A percentile compares a stretch with the other conserved stretches of the same genome.
Conservation (phyloP, 768 basidiomycete genomes). For the Hydnomerulius pinastri region DNA sequence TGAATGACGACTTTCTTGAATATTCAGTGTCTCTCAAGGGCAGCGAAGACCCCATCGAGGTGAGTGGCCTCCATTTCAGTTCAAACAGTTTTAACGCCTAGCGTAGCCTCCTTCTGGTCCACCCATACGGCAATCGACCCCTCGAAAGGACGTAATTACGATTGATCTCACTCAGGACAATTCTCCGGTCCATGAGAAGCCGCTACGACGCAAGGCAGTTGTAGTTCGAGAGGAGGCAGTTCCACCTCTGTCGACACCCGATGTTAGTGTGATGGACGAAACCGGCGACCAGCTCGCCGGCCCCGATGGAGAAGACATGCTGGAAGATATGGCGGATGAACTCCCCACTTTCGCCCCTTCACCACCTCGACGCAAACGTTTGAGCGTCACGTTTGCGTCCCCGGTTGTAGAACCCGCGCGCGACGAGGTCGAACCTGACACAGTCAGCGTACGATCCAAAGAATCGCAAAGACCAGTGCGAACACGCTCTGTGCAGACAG, state of each 20-base stretch:
- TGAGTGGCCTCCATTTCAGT: not conserved
- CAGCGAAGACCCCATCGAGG: slow-evolving; percentile 9
- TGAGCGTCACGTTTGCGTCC: slow-evolving; percentile 33
- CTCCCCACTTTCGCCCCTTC: not conserved
- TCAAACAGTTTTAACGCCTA: slow-evolving; percentile 2
- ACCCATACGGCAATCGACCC: slow-evolving; percentile 12
- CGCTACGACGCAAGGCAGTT: not conserved
- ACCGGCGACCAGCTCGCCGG: not conserved
- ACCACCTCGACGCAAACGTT: slow-evolving; percentile 12
- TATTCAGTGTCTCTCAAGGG: slow-evolving; percentile 3
- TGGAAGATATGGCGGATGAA: not conserved
- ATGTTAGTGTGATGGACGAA: not conserved
- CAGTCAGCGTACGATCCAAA: not conserved
- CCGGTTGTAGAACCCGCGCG: slow-evolving; percentile 19
- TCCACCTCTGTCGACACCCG: not conserved
- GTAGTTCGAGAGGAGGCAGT: not conserved
- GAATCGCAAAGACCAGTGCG: slow-evolving; percentile 10
- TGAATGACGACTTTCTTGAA: slow-evolving; percentile 1
- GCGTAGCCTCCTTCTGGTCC: slow-evolving; percentile 9
- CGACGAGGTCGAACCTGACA: slow-evolving; percentile 1
- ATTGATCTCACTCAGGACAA: slow-evolving; percentile 48
- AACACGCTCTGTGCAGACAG: not conserved
- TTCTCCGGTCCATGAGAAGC: slow-evolving; percentile 19
- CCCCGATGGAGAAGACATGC: not conserved
- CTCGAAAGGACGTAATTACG: slow-evolving; percentile 29